phyloP scores from a whole-genome alignment of 2,329 filamentous ascomycete genomes.

The Juglanconis oblonga region DNA sequence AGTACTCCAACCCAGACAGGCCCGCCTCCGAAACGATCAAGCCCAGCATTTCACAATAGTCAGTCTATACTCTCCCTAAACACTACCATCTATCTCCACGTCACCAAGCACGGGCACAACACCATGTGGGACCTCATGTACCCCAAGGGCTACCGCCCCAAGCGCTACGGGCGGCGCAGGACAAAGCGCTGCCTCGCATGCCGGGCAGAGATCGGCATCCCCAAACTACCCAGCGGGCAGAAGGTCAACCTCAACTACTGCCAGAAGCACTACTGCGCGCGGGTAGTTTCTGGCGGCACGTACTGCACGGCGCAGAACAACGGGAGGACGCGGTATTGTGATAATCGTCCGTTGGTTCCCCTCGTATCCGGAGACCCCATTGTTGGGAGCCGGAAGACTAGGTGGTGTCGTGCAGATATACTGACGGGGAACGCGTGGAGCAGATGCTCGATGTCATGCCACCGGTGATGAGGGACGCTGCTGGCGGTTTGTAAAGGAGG shows the following conservation, averaged over 20 bases:
- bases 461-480: slow-evolving; percentile 18
- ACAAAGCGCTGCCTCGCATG: slow-evolving; percentile 12
- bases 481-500: slow-evolving; percentile 20
- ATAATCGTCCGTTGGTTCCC: slow-evolving; percentile 6
- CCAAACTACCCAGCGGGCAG: slow-evolving; percentile 3
- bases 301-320: slow-evolving; percentile 13
- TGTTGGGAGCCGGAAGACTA: neutral
- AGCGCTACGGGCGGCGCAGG: neutral
- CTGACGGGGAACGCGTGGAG: neutral
- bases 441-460: slow-evolving; percentile 18
- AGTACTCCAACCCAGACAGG: neutral
- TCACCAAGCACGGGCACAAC: neutral
- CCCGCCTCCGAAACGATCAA: neutral
- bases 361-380: too few relatives aligned
- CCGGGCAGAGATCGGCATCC: slow-evolving; percentile 4
- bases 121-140: slow-evolving; percentile 18
- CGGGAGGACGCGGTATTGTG: slow-evolving; percentile 14
- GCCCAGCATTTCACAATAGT: neutral
- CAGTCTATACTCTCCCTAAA: too few relatives aligned
- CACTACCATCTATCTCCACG: neutral
- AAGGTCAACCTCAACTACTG: slow-evolving; percentile 11
- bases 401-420: neutral
- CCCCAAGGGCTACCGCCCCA: slow-evolving; percentile 1
- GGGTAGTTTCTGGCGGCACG: neutral
- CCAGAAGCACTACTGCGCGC: slow-evolving; percentile 15